These are phyloP conservation scores for Pythium folliculosum DNA, from an alignment of 352 stramenopile species.

Conservation along the genomic window DNA sequence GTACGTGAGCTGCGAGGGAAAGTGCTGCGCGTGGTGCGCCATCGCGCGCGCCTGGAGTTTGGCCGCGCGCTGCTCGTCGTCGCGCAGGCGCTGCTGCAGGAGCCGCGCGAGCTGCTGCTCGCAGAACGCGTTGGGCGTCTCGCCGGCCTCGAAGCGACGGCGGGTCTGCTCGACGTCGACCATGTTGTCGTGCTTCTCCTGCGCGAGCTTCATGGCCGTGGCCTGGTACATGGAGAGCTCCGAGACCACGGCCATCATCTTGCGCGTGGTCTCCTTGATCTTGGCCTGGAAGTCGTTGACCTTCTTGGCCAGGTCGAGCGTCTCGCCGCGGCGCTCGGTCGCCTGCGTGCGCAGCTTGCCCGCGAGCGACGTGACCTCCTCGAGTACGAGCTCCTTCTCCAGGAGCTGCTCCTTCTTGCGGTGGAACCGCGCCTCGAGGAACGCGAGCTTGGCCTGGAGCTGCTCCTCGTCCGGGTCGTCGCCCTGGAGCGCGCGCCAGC, in stretches of 20 bases:
- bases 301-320: slow-evolving; percentile 82
- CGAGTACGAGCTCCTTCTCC: slow-evolving; percentile 94
- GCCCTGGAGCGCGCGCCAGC: slow-evolving; percentile 87
- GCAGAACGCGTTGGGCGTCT: slow-evolving; percentile 76
- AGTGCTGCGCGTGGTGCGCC: slow-evolving; percentile 54
- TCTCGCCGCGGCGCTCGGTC: slow-evolving; percentile 69
- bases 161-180: slow-evolving; percentile 70
- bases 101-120: slow-evolving; percentile 73
- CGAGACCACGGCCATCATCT: slow-evolving; percentile 95
- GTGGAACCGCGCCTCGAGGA: slow-evolving; percentile 87
- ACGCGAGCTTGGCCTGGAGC: slow-evolving; percentile 79
- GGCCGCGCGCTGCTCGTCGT: slow-evolving; percentile 43
- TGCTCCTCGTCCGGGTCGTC: slow-evolving; percentile 91
- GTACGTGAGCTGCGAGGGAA: slow-evolving; percentile 72
- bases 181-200: slow-evolving; percentile 85
- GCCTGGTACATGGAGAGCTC: slow-evolving; percentile 96
- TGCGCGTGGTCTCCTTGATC: slow-evolving; percentile 90
- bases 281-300: slow-evolving; percentile 90
- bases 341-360: slow-evolving; percentile 87
- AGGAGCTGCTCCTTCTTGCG: slow-evolving; percentile 92
- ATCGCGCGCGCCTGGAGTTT: slow-evolving; percentile 49
- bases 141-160: slow-evolving; percentile 57
- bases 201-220: slow-evolving; percentile 92
- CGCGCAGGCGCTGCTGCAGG: slow-evolving; percentile 54
- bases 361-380: slow-evolving; percentile 89